Percentiles rank a stretch among this genome's conserved stretches.
Evolutionary conservation across 2,329 filamentous ascomycete species (phyloP).

Genomic region (Cytospora schulzeri): DNA sequence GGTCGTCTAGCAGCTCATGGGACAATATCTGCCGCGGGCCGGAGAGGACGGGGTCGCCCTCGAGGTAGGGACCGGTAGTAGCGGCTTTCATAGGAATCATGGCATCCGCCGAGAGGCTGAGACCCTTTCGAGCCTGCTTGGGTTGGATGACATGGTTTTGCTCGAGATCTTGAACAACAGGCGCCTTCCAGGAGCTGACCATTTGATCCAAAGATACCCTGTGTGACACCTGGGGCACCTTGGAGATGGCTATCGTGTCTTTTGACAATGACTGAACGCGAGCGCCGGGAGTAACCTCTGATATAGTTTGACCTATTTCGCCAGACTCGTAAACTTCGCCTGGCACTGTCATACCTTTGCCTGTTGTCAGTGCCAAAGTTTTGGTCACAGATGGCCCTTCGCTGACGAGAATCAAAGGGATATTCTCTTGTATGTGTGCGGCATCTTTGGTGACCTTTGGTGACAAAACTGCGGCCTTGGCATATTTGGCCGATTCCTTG

Average conservation of each 20-base stretch:
- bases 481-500: background rate
- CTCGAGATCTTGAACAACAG: slow-evolving; percentile 8
- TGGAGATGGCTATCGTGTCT: slow-evolving; percentile 14
- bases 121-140: slow-evolving; percentile 3
- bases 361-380: background rate
- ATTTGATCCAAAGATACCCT: slow-evolving; percentile 6
- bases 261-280: slow-evolving; percentile 20
- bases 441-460: background rate
- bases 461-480: background rate
- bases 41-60: slow-evolving; percentile 21
- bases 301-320: slow-evolving; percentile 4
- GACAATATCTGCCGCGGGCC: slow-evolving; percentile 14
- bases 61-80: slow-evolving; percentile 17
- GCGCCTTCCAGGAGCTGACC: background rate
- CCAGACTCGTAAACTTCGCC: slow-evolving; percentile 3
- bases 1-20: slow-evolving; percentile 24
- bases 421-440: background rate
- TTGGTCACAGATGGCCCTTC: slow-evolving; percentile 4
- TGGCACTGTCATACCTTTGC: background rate
- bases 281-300: slow-evolving; percentile 13
- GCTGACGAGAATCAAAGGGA: background rate
- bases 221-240: slow-evolving; percentile 2
- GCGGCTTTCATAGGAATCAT: slow-evolving; percentile 14
- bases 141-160: slow-evolving; percentile 17
- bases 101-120: slow-evolving; percentile 21